phyloP scores from a whole-genome alignment of 2,329 filamentous ascomycete species.

The Trichoderma endophyticum region DNA sequence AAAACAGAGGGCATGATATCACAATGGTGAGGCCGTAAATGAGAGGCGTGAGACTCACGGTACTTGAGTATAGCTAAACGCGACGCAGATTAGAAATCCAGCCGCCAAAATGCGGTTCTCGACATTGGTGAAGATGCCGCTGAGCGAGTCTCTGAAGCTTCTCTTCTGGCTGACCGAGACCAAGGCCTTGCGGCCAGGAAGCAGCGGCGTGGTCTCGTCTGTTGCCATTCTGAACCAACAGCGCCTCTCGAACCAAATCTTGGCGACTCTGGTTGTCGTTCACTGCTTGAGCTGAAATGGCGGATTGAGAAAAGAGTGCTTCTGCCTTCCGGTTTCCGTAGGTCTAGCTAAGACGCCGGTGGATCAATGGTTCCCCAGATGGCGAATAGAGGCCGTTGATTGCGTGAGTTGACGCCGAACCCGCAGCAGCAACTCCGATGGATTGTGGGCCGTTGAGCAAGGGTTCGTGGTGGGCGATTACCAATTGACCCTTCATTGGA shows the following conservation, averaged over 20 bases:
- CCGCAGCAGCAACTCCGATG: neutral
- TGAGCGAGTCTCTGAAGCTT: slow-evolving; percentile 13
- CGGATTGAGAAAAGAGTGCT: neutral
- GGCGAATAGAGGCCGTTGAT: slow-evolving; percentile 8
- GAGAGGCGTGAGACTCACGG: slow-evolving; percentile 35
- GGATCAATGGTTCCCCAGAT: neutral
- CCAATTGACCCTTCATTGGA: neutral
- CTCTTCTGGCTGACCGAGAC: neutral
- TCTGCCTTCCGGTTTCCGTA: neutral
- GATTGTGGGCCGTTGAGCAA: neutral
- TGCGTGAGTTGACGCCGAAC: neutral
- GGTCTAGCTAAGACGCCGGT: neutral
- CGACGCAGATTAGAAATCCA: slow-evolving; percentile 56
- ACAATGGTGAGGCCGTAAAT: neutral
- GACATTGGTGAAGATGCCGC: slow-evolving; percentile 25
- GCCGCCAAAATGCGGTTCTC: slow-evolving; percentile 53
- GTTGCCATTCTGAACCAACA: slow-evolving; percentile 2
- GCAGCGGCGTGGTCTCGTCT: slow-evolving; percentile 3
- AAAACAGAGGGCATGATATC: too few relatives aligned
- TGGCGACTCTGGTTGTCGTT: neutral
- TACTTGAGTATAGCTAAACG: slow-evolving; percentile 49
- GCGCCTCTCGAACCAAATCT: neutral
- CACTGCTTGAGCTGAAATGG: neutral
- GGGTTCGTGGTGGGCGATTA: neutral
- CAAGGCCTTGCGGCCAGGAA: neutral